Evolutionary conservation across 2,329 filamentous ascomycete genomes (phyloP), one percentile per base, ranked within the genome.

Genomic region (Colletotrichum cordylinicola): DNA sequence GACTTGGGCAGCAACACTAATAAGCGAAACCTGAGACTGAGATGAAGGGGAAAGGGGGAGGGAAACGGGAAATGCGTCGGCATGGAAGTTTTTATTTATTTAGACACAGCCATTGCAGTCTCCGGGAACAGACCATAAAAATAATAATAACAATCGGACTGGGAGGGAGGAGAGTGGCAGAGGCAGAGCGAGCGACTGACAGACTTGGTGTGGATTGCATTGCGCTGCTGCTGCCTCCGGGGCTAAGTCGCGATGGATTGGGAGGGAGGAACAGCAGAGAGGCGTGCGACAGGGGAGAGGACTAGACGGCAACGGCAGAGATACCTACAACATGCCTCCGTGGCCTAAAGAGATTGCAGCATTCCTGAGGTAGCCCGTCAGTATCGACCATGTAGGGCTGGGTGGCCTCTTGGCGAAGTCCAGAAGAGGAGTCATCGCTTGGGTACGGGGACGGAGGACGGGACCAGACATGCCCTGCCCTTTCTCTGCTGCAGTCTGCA

Each of bases 331-430:
- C 62, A 73, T 33, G 56, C 61, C 64, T 65, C 58, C 43, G 64
- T 37, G 64, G 43, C 58, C 64, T 43, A 60, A 60, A 72, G 70
- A 76, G 70, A 74, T 76, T 73, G 33, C 58, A 68, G 21, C 74
- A 76, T 76, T 74, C 66, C 72, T 52, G 7, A 76, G 37, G 74
- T 76, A 76, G 52, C 37, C 35, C 35, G 56, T 73, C 56, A 58
- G 74, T 76, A 76, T 64, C 60, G 64, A 58, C 56, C 43, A 69
- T 68, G 72, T 76, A 76, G 71, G 67, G 74, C 74, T 75, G 72
- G 62, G 66, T 29, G 39, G 60, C 61, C 52, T 75, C 72, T 62
- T 76, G 71, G 65, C 58, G 33, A 62, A 52, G 12, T 15, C 56
- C 24, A 33, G 67, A 13, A 52, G 67, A 37, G 29, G 72, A 75